Evolutionary conservation across 1,139 yeast genomes (phyloP), one percentile per base, ranked within the genome.

Genomic region (Pichiaceae sp.): DNA sequence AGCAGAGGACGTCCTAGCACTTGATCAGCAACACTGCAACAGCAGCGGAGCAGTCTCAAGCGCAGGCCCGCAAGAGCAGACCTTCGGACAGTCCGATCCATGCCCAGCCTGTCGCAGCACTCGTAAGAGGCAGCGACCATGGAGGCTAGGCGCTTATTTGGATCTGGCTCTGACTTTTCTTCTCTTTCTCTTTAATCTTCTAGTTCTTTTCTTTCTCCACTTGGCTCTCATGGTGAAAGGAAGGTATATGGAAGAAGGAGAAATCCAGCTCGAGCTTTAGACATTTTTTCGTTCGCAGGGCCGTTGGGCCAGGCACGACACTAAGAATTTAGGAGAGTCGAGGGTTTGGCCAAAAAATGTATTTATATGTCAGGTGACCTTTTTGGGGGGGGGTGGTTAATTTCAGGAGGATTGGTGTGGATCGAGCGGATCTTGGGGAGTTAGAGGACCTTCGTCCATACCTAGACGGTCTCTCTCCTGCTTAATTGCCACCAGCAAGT

Each of bases 131-230:
- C 28, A 15, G 16, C 32, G 17, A 19, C 19, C 12, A 4, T n/a
- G 11, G 34, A 25, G 40, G 42, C 40, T 39, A 44, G 68, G 75
- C 79, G 83, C 75, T 80, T 80, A 82, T 80, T 82, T 82, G 76
- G 91, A 81, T 85, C 96, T 85, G 72, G 96, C 96, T 84, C 96
- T 84, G 63, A 87, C 95, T 94, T 86, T 86, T 95, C 96, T 95
- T 82, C 96, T 83, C 94, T 87, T 87, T 81, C 96, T 84, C 83
- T 87, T 87, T 68, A 87, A 85, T 85, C 96, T 85, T 85, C 96
- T 86, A 73, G 82, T 94, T 86, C 96, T 86, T 94, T 87, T 87
- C 83, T 87, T 87, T 85, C 95, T 86, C 96, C 95, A 85, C 80
- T 82, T 82, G 72, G 78, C 75, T 79, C 94, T 81, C 94, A 82